Evolutionary conservation across 202 grass and related monocot genomes (phyloP).

Genomic region (Panicum hallii): DNA sequence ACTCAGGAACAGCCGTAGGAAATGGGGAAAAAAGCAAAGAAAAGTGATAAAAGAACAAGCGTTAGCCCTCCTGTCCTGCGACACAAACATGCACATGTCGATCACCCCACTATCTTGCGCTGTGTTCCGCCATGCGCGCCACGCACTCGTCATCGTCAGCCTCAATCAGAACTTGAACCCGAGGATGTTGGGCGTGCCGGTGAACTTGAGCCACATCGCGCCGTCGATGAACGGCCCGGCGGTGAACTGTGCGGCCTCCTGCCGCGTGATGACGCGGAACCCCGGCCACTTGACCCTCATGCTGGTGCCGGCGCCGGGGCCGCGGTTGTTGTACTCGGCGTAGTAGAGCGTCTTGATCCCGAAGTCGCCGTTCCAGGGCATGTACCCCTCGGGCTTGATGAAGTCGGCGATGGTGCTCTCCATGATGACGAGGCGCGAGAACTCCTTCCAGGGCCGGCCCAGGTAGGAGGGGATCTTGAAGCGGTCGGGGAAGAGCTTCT

Average conservation of each 20-base stretch:
- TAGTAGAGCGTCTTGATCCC: slow-evolving; percentile 79
- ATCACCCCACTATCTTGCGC: slow-evolving; percentile 8
- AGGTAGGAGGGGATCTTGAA: slow-evolving; percentile 95
- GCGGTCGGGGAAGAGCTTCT: slow-evolving; percentile 62
- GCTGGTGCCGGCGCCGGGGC: slow-evolving; percentile 78
- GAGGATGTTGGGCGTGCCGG: slow-evolving; percentile 73
- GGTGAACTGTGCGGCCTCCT: slow-evolving; percentile 76
- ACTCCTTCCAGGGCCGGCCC: slow-evolving; percentile 75
- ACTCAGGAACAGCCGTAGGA: not conserved
- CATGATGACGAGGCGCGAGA: slow-evolving; percentile 80
- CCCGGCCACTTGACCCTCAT: slow-evolving; percentile 70
- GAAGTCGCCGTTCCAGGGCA: slow-evolving; percentile 78
- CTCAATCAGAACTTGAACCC: slow-evolving; percentile 62
- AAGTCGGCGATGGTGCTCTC: slow-evolving; percentile 84
- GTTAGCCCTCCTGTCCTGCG: slow-evolving; percentile 29
- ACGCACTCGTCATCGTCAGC: no score
- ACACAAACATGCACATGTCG: not conserved
- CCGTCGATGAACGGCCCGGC: slow-evolving; percentile 67
- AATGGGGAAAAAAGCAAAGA: not conserved
- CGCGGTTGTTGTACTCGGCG: slow-evolving; percentile 84
- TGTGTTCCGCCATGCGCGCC: no score
- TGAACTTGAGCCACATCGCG: slow-evolving; percentile 72
- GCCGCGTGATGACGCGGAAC: slow-evolving; percentile 65
- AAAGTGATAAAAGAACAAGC: slow-evolving; percentile 9
- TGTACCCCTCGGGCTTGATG: slow-evolving; percentile 73